Percentiles rank a stretch among this genome's conserved stretches.
Evolutionary conservation across 441 rosid species (phyloP).

Genomic region (Mallotus japonicus): DNA sequence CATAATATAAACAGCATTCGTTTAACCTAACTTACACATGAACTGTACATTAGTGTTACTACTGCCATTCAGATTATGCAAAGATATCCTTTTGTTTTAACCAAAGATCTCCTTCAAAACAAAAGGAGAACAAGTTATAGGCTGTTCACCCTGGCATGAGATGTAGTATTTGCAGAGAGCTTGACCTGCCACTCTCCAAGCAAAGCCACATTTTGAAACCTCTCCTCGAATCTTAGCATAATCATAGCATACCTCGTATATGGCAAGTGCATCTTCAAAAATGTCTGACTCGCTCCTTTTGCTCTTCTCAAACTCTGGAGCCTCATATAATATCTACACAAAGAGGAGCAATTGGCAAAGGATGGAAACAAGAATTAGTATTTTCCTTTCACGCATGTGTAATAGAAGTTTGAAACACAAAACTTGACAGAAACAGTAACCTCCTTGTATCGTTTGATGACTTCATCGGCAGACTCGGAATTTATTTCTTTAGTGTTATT

Average conservation of each 20-base stretch:
- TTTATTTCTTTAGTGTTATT: neutral
- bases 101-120: slow-evolving; percentile 38
- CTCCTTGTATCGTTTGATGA: slow-evolving; percentile 9
- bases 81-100: neutral
- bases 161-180: slow-evolving; percentile 45
- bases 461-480: slow-evolving; percentile 7
- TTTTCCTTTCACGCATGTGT: neutral
- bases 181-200: slow-evolving; percentile 72
- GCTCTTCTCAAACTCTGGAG: slow-evolving; percentile 44
- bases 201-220: slow-evolving; percentile 40
- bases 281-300: slow-evolving; percentile 40
- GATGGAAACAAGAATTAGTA: neutral
- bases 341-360: neutral
- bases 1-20: neutral
- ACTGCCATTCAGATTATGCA: neutral
- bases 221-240: slow-evolving; percentile 22
- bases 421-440: neutral
- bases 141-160: slow-evolving; percentile 21
- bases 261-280: slow-evolving; percentile 46
- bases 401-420: no score
- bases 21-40: neutral
- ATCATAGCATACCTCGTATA: slow-evolving; percentile 49
- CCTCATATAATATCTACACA: slow-evolving; percentile 50
- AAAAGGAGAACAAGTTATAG: slow-evolving; percentile 23
- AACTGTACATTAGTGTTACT: neutral